A percentile compares a stretch with the other conserved stretches of the same genome.
Evolutionary conservation across 2,329 filamentous ascomycete genomes (phyloP).

Genomic region (Fusarium sp.): DNA sequence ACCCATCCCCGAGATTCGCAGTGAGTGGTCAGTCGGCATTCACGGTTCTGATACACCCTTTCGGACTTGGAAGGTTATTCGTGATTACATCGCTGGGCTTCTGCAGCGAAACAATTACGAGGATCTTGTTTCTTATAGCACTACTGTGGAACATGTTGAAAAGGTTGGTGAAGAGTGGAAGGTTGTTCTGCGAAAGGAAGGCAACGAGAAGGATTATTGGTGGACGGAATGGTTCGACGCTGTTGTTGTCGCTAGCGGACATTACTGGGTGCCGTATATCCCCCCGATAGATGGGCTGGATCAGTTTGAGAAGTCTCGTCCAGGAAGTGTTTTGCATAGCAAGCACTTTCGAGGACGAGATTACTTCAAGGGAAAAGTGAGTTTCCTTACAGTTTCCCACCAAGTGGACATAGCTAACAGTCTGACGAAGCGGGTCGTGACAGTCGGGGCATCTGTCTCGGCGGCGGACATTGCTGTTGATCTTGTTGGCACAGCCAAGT

Average conservation of each 20-base stretch:
- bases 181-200: conserved; percentile 58
- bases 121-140: conserved; percentile 65
- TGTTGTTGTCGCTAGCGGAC: conserved; percentile 70
- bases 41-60: conserved; percentile 72
- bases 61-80: conserved; percentile 69
- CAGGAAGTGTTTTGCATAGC: conserved; percentile 66
- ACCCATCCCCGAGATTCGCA: conserved; percentile 57
- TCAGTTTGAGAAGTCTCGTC: conserved; percentile 57
- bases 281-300: conserved; percentile 62
- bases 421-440: conserved; percentile 62
- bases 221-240: conserved; percentile 73
- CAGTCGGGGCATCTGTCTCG: conserved; percentile 74
- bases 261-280: conserved; percentile 70
- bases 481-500: conserved; percentile 57
- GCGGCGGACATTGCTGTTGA: conserved; percentile 71
- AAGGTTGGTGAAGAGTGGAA: conserved; percentile 64
- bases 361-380: conserved; percentile 59
- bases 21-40: conserved; percentile 45
- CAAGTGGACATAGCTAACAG: background rate
- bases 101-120: conserved; percentile 65
- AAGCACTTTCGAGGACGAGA: conserved; percentile 65
- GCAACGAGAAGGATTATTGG: conserved; percentile 64
- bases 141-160: conserved; percentile 70
- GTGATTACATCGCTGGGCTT: conserved; percentile 65
- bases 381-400: background rate